Evolutionary conservation across 2,329 filamentous ascomycete species (phyloP).

Genomic region (Sporothrix inflata): DNA sequence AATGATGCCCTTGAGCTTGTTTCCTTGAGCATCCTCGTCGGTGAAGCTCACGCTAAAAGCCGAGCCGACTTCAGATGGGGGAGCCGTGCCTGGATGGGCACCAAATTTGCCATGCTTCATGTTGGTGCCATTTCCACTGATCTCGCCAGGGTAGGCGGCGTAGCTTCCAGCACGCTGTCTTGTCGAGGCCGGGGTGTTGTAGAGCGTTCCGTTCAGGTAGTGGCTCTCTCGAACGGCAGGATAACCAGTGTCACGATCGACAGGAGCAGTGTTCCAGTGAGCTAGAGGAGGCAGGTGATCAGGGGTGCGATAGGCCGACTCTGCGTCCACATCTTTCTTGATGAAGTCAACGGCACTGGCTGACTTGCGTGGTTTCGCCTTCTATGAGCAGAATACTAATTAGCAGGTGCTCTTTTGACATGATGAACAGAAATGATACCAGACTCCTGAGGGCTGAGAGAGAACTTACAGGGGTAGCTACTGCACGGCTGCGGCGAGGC

Average conservation of each 20-base stretch:
- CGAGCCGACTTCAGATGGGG: slow-evolving; percentile 35
- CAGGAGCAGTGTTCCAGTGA: slow-evolving; percentile 34
- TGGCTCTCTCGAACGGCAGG: slow-evolving; percentile 28
- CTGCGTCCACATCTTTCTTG: background rate
- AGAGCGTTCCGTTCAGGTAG: slow-evolving; percentile 33
- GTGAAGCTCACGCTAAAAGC: slow-evolving; percentile 20
- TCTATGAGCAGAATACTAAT: background rate
- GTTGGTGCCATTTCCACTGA: background rate
- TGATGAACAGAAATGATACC: background rate
- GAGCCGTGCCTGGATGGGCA: slow-evolving; percentile 38
- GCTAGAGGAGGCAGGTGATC: slow-evolving; percentile 23
- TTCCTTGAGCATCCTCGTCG: slow-evolving; percentile 40
- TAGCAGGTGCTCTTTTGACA: background rate
- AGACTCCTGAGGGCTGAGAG: background rate
- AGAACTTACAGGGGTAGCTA: slow-evolving; percentile 33
- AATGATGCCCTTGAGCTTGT: slow-evolving; percentile 69
- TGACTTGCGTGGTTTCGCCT: slow-evolving; percentile 22
- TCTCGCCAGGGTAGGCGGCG: slow-evolving; percentile 27
- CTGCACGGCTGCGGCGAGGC: slow-evolving; percentile 37
- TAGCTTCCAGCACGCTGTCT: slow-evolving; percentile 29
- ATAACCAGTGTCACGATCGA: slow-evolving; percentile 19
- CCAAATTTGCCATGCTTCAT: slow-evolving; percentile 36
- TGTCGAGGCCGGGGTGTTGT: slow-evolving; percentile 35
- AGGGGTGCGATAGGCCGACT: slow-evolving; percentile 20
- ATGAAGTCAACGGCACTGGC: slow-evolving; percentile 16